Evolutionary conservation across 805 yeast species (phyloP).

Genomic region (Yamadazyma paraphyllophila): DNA sequence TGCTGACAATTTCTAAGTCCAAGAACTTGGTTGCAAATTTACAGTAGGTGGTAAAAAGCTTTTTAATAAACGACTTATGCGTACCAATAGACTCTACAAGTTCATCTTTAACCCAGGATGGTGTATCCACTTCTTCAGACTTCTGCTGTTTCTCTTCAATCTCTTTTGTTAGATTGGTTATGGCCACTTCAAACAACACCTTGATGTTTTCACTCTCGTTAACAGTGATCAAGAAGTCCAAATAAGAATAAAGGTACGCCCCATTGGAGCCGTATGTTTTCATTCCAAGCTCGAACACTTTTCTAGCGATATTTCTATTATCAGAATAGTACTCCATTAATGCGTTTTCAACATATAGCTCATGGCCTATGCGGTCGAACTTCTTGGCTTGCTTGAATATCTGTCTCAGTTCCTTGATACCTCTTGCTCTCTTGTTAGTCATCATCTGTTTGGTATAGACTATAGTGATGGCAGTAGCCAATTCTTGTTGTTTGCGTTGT

Average conservation of each 20-base stretch:
- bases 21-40: conserved; percentile 69
- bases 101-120: conserved; percentile 46
- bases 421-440: conserved; percentile 63
- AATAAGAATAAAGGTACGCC: conserved; percentile 63
- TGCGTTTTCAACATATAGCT: conserved; percentile 80
- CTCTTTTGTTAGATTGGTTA: conserved; percentile 49
- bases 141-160: conserved; percentile 16
- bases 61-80: conserved; percentile 27
- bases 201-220: conserved; percentile 76
- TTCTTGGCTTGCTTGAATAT: conserved; percentile 64
- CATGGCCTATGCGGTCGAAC: conserved; percentile 60
- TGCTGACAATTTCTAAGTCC: conserved; percentile 62
- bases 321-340: conserved; percentile 71
- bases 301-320: conserved; percentile 65
- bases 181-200: conserved; percentile 76
- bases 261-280: conserved; percentile 54
- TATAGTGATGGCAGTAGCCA: conserved; percentile 49
- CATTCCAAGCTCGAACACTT: conserved; percentile 77
- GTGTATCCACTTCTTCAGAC: conserved; percentile 23
- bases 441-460: conserved; percentile 71
- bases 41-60: conserved; percentile 48
- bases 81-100: conserved; percentile 27
- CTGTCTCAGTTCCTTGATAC: conserved; percentile 68
- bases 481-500: conserved; percentile 21
- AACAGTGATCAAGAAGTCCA: conserved; percentile 65